phyloP scores from a whole-genome alignment of 306 rosid species.

The Cucurbita argyrosperma region DNA sequence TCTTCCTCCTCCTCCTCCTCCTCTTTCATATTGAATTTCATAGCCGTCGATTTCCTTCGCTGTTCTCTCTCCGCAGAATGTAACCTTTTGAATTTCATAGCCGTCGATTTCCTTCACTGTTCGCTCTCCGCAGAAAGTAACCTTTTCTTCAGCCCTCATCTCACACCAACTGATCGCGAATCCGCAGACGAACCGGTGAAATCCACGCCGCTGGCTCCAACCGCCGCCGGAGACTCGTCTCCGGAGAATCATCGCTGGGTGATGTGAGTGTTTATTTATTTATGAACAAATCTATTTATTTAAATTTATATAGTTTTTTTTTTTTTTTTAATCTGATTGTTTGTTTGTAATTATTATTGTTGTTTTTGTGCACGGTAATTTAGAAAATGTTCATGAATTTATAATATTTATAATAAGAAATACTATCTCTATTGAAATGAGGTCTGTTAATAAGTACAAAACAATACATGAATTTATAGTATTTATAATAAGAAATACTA shows the following conservation, averaged over 20 bases:
- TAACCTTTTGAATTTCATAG: neutral
- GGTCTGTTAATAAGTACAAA: no score
- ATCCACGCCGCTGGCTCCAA: neutral
- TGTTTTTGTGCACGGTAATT: no score
- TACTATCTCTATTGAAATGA: no score
- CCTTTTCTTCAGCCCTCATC: neutral
- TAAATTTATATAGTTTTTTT: no score
- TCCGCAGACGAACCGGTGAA: neutral
- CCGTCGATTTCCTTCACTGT: neutral
- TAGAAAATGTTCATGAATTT: no score
- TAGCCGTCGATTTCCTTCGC: neutral
- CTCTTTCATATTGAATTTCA: neutral
- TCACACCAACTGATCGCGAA: neutral
- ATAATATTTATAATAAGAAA: no score
- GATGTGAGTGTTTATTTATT: neutral
- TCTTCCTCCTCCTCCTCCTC: neutral
- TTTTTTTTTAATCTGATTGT: no score
- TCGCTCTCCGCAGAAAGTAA: neutral
- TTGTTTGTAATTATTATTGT: no score
- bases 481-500: no score
- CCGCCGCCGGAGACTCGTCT: neutral
- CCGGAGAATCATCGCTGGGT: neutral
- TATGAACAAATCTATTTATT: neutral
- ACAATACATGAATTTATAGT: no score
- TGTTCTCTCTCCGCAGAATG: no score